Evolutionary conservation across 371 early-diverging fungal species (phyloP), one percentile per base, ranked within the genome.

Genomic region (Mortierella sp.): DNA sequence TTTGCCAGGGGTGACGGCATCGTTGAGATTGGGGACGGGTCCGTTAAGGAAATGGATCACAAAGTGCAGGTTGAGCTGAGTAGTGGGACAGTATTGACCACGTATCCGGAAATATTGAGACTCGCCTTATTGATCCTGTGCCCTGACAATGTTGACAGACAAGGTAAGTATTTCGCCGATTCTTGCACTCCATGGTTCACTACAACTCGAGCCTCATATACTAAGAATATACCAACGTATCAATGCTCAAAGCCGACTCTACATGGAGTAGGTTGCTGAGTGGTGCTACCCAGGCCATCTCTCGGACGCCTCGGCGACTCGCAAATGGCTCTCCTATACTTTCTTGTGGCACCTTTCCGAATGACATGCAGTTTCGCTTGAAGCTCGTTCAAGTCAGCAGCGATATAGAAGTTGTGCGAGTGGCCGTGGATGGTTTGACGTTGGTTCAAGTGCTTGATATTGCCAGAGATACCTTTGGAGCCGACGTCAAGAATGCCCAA

Each of bases 101-200:
- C 64, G 0, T 60, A 51, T 26, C 64, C 73, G 0, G 73, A 73
- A 50, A 66, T 73, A 27, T 26, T 73, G 42, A 48, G 73, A 19
- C 34, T 73, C 21, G 43, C 59, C 14, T 53, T 73, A 19, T 34
- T 73, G 28, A 52, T 60, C 31, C 45, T 73, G 18, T 59, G 68
- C 9, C 27, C 52, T 13, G 51, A 58, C 24, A 64, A 63, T 21
- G 31, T 54, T 6, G 38, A 43, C 30, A 73, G 67, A 53, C 73
- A 73, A 59, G 67, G 72, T 72, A 51, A 30, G 41, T 2, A 3
- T 3, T n/a, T n/a, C n/a, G n/a, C n/a, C n/a, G n/a, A n/a, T n/a
- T n/a, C n/a, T n/a, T n/a, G n/a, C n/a, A n/a, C n/a, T n/a, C n/a
- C n/a, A n/a, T n/a, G n/a, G n/a, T n/a, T n/a, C n/a, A n/a, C n/a